Evolutionary conservation across 1,139 yeast genomes (phyloP).

Genomic region (Yamadazyma diddensiae): DNA sequence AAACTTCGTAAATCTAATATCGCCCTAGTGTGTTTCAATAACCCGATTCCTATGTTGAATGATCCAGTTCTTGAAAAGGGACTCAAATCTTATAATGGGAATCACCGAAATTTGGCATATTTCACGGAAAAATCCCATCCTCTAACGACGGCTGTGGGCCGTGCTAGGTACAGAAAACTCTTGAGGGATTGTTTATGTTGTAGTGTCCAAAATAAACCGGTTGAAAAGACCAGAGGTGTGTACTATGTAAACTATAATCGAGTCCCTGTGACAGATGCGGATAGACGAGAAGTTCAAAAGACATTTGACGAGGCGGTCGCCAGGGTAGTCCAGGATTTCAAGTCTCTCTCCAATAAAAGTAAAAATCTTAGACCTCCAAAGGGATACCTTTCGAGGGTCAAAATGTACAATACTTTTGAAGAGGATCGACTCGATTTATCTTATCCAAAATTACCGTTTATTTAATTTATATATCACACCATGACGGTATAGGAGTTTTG

Average conservation of each 20-base stretch:
- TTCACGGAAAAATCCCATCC: constrained; percentile 29
- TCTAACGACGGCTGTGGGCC: constrained; percentile 31
- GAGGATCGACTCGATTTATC: constrained; percentile 61
- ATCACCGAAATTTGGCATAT: constrained; percentile 19
- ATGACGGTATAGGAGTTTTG: constrained; percentile 35
- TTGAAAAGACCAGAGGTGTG: constrained; percentile 29
- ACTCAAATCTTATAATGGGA: constrained; percentile 27
- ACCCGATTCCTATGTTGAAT: constrained; percentile 29
- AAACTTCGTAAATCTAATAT: constrained; percentile 36
- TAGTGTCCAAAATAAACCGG: constrained; percentile 11
- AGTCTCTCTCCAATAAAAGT: not conserved
- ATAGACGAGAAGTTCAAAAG: constrained; percentile 24
- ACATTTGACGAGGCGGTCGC: constrained; percentile 28
- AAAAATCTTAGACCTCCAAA: not conserved
- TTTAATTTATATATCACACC: constrained; percentile 26
- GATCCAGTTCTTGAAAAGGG: constrained; percentile 20
- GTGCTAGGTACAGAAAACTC: constrained; percentile 27
- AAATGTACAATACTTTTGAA: constrained; percentile 48
- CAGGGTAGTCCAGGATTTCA: constrained; percentile 16
- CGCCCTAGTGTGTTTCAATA: constrained; percentile 35
- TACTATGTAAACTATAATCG: constrained; percentile 37
- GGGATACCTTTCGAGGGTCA: constrained; percentile 30
- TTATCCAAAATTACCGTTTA: constrained; percentile 24
- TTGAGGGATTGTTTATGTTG: constrained; percentile 23
- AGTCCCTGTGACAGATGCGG: constrained; percentile 36